These are phyloP conservation scores for Metarhizium robertsii DNA, from an alignment of 2,329 filamentous ascomycete species.

Conservation along the genomic window DNA sequence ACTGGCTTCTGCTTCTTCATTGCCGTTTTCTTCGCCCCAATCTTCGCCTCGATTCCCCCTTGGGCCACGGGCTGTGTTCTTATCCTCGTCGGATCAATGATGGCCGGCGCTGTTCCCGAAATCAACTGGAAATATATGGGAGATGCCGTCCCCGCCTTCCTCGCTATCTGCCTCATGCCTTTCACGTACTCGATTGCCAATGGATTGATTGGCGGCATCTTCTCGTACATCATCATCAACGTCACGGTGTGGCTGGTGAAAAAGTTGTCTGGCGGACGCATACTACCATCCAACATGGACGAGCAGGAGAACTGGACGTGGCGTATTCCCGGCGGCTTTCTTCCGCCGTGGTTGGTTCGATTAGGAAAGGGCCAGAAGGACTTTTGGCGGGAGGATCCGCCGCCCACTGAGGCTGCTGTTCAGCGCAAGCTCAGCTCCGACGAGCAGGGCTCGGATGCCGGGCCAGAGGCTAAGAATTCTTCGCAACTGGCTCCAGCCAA, in stretches of 20 bases:
- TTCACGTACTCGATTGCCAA: slow-evolving; percentile 87
- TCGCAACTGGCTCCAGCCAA: not conserved
- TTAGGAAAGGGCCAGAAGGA: slow-evolving; percentile 57
- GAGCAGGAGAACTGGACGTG: slow-evolving; percentile 76
- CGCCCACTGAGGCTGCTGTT: slow-evolving; percentile 6
- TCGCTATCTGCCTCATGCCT: slow-evolving; percentile 78
- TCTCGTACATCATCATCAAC: slow-evolving; percentile 71
- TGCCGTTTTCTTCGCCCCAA: slow-evolving; percentile 80
- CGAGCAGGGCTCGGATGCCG: slow-evolving; percentile 9
- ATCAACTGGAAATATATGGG: slow-evolving; percentile 88
- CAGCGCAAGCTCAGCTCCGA: slow-evolving; percentile 11
- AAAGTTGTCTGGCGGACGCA: slow-evolving; percentile 54
- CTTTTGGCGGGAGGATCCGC: slow-evolving; percentile 50
- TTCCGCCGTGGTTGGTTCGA: slow-evolving; percentile 65
- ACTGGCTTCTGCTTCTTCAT: slow-evolving; percentile 80
- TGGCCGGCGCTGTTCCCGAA: slow-evolving; percentile 67
- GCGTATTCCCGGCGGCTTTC: slow-evolving; percentile 62
- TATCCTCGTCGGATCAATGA: slow-evolving; percentile 79
- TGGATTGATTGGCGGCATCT: slow-evolving; percentile 72
- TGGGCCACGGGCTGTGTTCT: slow-evolving; percentile 89
- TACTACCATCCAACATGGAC: slow-evolving; percentile 66
- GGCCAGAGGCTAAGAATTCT: not conserved
- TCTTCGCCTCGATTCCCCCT: slow-evolving; percentile 80
- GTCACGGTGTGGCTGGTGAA: slow-evolving; percentile 59
- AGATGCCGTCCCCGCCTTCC: slow-evolving; percentile 75